Evolutionary conservation across 306 rosid species (phyloP).

Genomic region (Canavalia gladiata): DNA sequence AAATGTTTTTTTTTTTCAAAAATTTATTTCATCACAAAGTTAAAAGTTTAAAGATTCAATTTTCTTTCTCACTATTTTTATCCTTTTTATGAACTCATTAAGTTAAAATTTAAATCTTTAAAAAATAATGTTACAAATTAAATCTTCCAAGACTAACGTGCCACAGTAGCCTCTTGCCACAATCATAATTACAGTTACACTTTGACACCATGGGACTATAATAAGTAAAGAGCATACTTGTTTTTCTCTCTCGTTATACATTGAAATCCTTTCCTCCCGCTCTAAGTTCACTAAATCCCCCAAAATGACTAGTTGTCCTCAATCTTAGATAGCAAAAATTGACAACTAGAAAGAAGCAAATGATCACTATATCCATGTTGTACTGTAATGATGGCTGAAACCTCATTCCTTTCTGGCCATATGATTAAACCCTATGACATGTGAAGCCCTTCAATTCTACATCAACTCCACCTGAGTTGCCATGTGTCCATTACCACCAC

Average conservation of each 20-base stretch:
- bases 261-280: constrained; percentile 27
- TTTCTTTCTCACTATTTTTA: no score
- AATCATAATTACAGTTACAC: neutral
- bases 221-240: neutral
- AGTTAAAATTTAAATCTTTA: no score
- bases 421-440: constrained; percentile 13
- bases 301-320: constrained; percentile 26
- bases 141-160: no score
- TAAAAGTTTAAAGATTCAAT: no score
- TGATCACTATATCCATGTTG: constrained; percentile 5
- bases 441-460: constrained; percentile 40
- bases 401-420: neutral
- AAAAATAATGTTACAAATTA: no score
- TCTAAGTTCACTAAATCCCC: constrained; percentile 24
- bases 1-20: no score
- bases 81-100: no score
- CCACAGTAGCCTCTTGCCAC: neutral
- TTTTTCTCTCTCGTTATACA: neutral
- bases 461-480: constrained; percentile 35
- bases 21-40: no score
- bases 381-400: constrained; percentile 29
- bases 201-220: neutral
- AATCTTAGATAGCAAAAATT: constrained; percentile 46
- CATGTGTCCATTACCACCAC: constrained; percentile 3
- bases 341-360: constrained; percentile 42